Percentiles rank a stretch among this genome's conserved stretches.
phyloP scores from a whole-genome alignment of 2,329 filamentous ascomycete genomes.

The Clarireedia monteithiana region DNA sequence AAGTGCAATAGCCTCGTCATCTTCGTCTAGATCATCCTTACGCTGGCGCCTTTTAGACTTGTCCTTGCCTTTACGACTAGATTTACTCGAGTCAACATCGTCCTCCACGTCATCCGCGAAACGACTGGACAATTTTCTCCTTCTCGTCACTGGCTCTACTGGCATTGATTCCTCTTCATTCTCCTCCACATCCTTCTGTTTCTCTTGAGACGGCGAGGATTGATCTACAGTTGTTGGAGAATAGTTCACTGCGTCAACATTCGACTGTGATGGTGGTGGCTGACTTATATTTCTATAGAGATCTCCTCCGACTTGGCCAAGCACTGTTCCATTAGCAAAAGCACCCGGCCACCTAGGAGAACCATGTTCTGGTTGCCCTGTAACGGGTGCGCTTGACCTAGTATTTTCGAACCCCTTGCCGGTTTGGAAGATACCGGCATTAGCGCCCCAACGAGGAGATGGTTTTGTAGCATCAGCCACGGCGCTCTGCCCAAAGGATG shows the following conservation, averaged over 20 bases:
- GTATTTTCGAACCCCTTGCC: background rate
- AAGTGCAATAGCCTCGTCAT: conserved; percentile 24
- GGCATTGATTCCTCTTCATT: background rate
- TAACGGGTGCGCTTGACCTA: background rate
- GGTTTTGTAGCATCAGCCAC: no score
- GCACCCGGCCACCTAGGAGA: background rate
- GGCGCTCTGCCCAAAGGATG: no score
- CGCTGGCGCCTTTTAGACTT: conserved; percentile 24
- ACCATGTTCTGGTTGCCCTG: background rate
- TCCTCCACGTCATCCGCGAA: conserved; percentile 1
- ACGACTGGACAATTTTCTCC: conserved; percentile 4
- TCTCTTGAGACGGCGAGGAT: background rate
- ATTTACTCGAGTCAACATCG: conserved; percentile 8
- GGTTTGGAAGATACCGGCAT: background rate
- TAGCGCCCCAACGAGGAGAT: no score
- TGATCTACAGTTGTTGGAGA: no score
- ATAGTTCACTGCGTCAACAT: no score
- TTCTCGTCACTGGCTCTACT: background rate
- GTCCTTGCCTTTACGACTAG: conserved; percentile 25
- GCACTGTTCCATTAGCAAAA: background rate
- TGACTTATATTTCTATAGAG: background rate
- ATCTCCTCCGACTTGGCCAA: background rate
- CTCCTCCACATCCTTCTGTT: background rate
- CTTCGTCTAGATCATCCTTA: conserved; percentile 21
- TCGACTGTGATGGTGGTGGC: background rate